Conservation (phyloP, 1,139 yeast genomes). For the Torulaspora globosa region DNA sequence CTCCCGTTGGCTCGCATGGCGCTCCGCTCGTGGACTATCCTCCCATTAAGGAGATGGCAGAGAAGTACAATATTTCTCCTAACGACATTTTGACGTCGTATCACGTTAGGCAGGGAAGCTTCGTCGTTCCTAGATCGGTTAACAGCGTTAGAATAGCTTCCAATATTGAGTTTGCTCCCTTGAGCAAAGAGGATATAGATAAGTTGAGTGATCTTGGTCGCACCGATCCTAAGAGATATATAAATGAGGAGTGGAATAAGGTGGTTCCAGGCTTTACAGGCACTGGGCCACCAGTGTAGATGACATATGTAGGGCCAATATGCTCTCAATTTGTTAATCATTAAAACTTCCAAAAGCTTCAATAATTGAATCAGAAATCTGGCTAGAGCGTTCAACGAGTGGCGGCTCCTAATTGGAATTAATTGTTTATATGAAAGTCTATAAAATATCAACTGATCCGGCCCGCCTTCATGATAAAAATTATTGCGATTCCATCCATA, state of each 20-base stretch:
- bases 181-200: conserved; percentile 44
- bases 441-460: too few species aligned
- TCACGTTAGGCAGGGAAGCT: conserved; percentile 50
- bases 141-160: conserved; percentile 38
- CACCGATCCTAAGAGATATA: conserved; percentile 42
- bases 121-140: conserved; percentile 53
- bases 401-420: too few species aligned
- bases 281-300: conserved; percentile 4
- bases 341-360: not conserved
- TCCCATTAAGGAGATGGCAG: conserved; percentile 42
- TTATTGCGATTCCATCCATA: too few species aligned
- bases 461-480: too few species aligned
- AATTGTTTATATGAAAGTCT: too few species aligned
- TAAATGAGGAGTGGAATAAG: conserved; percentile 34
- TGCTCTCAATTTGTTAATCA: not conserved
- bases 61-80: conserved; percentile 43
- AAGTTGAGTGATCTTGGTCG: conserved; percentile 45
- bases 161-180: conserved; percentile 38
- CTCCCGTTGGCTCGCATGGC: conserved; percentile 56
- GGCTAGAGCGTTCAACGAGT: too few species aligned
- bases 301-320: not conserved
- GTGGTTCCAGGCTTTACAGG: conserved; percentile 32
- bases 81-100: conserved; percentile 51
- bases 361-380: too few species aligned
- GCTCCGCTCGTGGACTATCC: conserved; percentile 51